Conservation (phyloP, 257 asterid genomes). For the Solanum tarapatanum region DNA sequence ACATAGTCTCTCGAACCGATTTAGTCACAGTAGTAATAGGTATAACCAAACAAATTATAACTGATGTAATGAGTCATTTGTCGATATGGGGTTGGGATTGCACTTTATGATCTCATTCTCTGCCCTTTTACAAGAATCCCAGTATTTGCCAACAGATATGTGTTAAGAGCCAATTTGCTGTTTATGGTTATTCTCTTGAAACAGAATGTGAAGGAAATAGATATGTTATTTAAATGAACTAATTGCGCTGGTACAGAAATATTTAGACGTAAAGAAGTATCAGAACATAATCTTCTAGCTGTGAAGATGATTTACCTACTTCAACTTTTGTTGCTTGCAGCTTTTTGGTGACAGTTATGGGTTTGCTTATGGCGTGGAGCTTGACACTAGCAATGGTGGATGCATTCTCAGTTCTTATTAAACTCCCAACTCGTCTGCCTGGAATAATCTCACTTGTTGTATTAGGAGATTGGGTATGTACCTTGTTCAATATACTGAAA, state of each 20-base stretch:
- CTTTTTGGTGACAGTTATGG: conserved; percentile 82
- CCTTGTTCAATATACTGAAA: not conserved
- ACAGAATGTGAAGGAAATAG: not conserved
- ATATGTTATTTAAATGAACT: not conserved
- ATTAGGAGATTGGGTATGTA: conserved; percentile 73
- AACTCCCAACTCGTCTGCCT: conserved; percentile 47
- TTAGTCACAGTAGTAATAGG: not conserved
- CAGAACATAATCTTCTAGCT: not conserved
- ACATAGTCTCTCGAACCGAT: not conserved
- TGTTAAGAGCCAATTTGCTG: not conserved
- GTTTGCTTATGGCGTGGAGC: conserved; percentile 80
- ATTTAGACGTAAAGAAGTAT: not conserved
- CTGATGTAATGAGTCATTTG: not conserved
- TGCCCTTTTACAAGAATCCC: not conserved
- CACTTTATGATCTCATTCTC: not conserved
- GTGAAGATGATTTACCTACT: not conserved
- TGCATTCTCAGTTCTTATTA: conserved; percentile 45
- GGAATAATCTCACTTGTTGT: conserved; percentile 52
- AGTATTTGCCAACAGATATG: not conserved
- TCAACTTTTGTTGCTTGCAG: conserved; percentile 29
- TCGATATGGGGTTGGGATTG: not conserved
- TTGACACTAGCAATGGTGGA: conserved; percentile 74
- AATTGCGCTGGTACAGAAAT: not conserved
- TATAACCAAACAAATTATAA: not conserved
- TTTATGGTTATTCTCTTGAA: not conserved